phyloP scores from a whole-genome alignment of 306 rosid genomes.

The Vigna mungo region DNA sequence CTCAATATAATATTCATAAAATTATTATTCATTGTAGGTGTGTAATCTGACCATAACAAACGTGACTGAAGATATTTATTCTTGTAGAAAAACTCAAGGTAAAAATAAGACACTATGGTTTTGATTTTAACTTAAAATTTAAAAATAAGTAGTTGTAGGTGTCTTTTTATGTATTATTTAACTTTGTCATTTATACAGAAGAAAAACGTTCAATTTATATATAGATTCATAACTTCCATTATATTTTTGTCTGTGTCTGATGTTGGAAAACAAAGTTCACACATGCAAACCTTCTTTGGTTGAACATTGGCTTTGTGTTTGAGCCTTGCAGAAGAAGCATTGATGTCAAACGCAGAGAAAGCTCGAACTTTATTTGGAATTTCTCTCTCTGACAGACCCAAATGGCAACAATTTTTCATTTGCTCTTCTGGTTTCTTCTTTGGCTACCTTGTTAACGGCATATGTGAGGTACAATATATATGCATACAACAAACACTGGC shows the following conservation, averaged over 20 bases:
- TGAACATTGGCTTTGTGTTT: background rate
- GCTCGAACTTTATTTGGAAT: conserved; percentile 84
- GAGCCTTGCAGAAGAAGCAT: background rate
- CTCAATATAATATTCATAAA: too few species aligned
- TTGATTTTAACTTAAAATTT: too few species aligned
- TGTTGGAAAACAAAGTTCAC: background rate
- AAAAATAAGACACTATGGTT: too few species aligned
- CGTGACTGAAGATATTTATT: too few species aligned
- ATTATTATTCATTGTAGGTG: too few species aligned
- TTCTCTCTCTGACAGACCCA: conserved; percentile 84
- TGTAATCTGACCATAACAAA: too few species aligned
- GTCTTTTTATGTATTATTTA: too few species aligned
- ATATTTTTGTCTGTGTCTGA: background rate
- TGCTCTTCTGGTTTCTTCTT: conserved; percentile 98
- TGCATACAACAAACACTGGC: too few species aligned
- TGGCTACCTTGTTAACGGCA: conserved; percentile 90
- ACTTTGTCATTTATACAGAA: too few species aligned
- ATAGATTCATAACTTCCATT: background rate
- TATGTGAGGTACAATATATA: conserved; percentile 74
- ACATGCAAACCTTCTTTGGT: background rate
- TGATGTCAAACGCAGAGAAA: conserved; percentile 61
- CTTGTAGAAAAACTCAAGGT: too few species aligned
- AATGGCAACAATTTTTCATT: conserved; percentile 88
- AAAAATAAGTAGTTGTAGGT: too few species aligned
- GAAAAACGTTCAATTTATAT: too few species aligned